These are phyloP conservation scores for Hymenoscyphus fraxineus DNA, from an alignment of 2,329 filamentous ascomycete species.

Conservation along the genomic window DNA sequence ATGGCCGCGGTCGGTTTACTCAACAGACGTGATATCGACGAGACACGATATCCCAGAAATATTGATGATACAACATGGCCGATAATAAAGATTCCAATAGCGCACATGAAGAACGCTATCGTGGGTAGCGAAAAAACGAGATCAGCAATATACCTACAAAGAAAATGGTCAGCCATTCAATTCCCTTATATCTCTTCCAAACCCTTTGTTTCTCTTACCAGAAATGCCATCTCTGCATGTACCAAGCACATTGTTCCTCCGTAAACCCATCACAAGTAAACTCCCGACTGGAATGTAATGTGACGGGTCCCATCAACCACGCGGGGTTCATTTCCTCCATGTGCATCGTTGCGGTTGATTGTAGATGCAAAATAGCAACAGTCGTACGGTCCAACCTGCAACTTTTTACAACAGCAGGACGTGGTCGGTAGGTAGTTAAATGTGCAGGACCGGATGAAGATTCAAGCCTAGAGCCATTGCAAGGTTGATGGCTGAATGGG, in stretches of 20 bases:
- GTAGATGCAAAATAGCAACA: not conserved
- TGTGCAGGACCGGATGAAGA: not conserved
- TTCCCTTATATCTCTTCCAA: not conserved
- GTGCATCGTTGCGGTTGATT: not conserved
- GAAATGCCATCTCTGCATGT: not conserved
- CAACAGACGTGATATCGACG: slow-evolving; percentile 1
- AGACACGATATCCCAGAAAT: not conserved
- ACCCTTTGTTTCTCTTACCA: not conserved
- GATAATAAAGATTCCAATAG: slow-evolving; percentile 16
- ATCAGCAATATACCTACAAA: slow-evolving; percentile 18
- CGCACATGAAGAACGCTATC: slow-evolving; percentile 17
- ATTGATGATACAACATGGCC: slow-evolving; percentile 8
- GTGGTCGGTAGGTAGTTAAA: not conserved
- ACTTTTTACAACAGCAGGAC: too few relatives aligned
- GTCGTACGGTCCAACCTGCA: too few relatives aligned
- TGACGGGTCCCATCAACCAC: slow-evolving; percentile 42
- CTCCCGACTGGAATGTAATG: slow-evolving; percentile 39
- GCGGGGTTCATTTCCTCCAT: slow-evolving; percentile 15
- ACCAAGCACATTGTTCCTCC: not conserved
- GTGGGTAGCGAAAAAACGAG: slow-evolving; percentile 17
- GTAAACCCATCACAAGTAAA: slow-evolving; percentile 23
- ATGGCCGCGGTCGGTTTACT: not conserved
- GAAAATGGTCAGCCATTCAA: not conserved
- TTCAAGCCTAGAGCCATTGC: not conserved
- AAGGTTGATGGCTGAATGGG: not conserved